phyloP scores from a whole-genome alignment of 2,329 filamentous ascomycete genomes.

The Emergomyces orientalis region DNA sequence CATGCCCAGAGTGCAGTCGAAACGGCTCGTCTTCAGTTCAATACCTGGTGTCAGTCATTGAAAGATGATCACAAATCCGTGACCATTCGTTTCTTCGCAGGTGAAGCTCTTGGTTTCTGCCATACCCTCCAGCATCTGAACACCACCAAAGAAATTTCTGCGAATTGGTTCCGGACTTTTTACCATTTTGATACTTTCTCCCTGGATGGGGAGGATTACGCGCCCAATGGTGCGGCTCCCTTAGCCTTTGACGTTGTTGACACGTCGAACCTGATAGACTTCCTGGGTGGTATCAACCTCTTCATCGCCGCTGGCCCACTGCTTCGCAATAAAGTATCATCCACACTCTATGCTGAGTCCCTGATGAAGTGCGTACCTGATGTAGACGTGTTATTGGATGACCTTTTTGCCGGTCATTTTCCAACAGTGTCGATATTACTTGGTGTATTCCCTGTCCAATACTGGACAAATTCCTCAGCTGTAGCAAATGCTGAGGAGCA shows the following conservation, averaged over 20 bases:
- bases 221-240: constrained; percentile 27
- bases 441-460: constrained; percentile 43
- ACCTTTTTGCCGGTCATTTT: constrained; percentile 41
- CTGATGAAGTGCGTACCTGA: constrained; percentile 29
- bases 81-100: constrained; percentile 39
- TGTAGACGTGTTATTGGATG: constrained; percentile 28
- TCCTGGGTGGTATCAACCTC: constrained; percentile 39
- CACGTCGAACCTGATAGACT: constrained; percentile 42
- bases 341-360: constrained; percentile 44
- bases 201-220: constrained; percentile 39
- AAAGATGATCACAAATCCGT: constrained; percentile 22
- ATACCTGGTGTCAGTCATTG: constrained; percentile 19
- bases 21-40: constrained; percentile 19
- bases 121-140: constrained; percentile 42
- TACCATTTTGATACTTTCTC: constrained; percentile 33
- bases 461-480: constrained; percentile 39
- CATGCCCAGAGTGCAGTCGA: constrained; percentile 5
- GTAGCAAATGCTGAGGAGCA: constrained; percentile 23
- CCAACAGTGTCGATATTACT: constrained; percentile 43
- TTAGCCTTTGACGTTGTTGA: constrained; percentile 49
- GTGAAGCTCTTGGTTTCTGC: constrained; percentile 45
- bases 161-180: constrained; percentile 38
- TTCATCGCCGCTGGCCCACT: constrained; percentile 41
- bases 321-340: constrained; percentile 36
- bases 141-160: constrained; percentile 23